Base-by-base conservation (phyloP, 1,284 basidiomycete genomes). In the Cystobasidium sp. region DNA sequence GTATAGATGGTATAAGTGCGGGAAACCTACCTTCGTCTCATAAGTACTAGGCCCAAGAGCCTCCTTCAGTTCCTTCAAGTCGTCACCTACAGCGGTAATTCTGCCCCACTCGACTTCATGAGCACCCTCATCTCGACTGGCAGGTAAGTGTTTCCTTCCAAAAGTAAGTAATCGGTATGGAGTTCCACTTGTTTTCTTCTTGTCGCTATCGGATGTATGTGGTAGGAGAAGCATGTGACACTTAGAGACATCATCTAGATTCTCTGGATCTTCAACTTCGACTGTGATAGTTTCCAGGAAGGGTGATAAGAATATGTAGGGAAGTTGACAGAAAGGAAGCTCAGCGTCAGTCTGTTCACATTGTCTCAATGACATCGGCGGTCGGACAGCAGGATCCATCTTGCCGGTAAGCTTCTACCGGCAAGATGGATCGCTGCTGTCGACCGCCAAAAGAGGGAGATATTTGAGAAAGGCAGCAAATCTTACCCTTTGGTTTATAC, bases 101-200 rank as follows among this genome's bases (percentile, higher is more conserved):
- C 84, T 83, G 0, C 85, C 88, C 87, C 88, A 89, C 78, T 88
- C 88, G 0, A 83, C 84, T 67, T 86, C 83, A 72, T 86, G 86
- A 39, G 84, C 72, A 53, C n/a, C 74, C 70, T 75, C 77, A 76
- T 24, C 76, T 46, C 41, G 76, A 76, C 49, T 75, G n/a, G 1
- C 62, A 0, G 88, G 88, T 3, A 89, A 80, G 53, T 84, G 85
- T 81, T 90, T 90, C 84, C 88, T 89, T 2, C 88, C 88, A 46
- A 89, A 80, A 1, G 86, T 84, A 52, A 89, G 82, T 39, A 89
- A 79, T 1, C 88, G 85, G 78, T 86, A 88, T 52, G 83, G 84
- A 76, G 86, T 85, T 76, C 84, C 83, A 10, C 80, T 31, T 31
- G 31, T 31, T 31, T 31, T 31, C 31, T 31, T 77, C 41, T 83